These are phyloP conservation scores for Phytopythium montanum DNA, from an alignment of 352 stramenopile genomes.

Conservation along the genomic window DNA sequence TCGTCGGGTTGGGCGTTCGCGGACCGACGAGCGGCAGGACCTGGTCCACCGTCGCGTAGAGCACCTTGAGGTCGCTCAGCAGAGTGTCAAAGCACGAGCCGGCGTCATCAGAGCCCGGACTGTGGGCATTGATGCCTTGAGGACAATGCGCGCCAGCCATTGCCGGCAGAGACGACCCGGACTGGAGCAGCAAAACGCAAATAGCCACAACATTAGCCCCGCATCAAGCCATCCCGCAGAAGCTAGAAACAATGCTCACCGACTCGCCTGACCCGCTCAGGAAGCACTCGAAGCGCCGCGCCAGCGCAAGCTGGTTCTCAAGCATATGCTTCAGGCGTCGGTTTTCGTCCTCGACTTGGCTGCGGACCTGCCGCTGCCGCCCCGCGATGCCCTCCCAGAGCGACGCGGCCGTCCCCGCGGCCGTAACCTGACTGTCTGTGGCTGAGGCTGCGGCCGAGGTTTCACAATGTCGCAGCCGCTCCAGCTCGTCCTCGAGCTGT, in stretches of 20 bases:
- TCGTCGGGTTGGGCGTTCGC: background rate
- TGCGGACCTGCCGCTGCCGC: constrained; percentile 1
- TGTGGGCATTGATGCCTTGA: background rate
- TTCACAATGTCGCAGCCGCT: background rate
- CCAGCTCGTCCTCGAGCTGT: constrained; percentile 33
- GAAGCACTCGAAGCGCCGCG: constrained; percentile 7
- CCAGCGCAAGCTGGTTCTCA: constrained; percentile 10
- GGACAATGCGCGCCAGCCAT: background rate
- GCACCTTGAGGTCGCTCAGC: background rate
- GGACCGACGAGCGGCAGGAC: background rate
- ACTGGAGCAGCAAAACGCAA: background rate
- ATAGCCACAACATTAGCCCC: background rate
- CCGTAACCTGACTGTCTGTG: background rate
- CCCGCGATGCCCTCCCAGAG: constrained; percentile 13
- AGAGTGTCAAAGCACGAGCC: background rate
- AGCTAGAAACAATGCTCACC: background rate
- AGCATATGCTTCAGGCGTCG: constrained; percentile 9
- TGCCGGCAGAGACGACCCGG: background rate
- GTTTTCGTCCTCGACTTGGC: constrained; percentile 9
- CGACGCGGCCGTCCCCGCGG: background rate
- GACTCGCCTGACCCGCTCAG: background rate
- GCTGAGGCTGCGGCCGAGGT: too few relatives aligned
- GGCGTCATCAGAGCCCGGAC: background rate
- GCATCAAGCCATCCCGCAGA: background rate
- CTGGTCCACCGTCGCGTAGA: constrained; percentile 5